These are phyloP conservation scores for Podaxis rugospora DNA, from an alignment of 768 basidiomycete species.

Conservation along the genomic window DNA sequence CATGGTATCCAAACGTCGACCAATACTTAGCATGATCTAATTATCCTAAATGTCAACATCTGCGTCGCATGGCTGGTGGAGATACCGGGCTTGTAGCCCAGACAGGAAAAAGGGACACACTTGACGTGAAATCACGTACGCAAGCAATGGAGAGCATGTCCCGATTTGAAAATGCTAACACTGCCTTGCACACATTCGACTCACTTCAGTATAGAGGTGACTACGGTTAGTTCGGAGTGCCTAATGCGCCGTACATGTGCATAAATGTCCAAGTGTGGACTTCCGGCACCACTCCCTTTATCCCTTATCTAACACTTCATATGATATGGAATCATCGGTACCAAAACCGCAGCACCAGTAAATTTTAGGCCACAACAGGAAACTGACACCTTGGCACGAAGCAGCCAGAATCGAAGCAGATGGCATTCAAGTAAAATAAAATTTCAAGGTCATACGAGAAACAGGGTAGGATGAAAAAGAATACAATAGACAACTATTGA, in stretches of 20 bases:
- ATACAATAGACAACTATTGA: not conserved
- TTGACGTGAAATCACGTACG: not conserved
- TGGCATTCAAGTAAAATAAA: not conserved
- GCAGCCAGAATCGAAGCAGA: not conserved
- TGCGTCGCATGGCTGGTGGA: not conserved
- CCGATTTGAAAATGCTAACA: too few relatives aligned
- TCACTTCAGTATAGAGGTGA: too few relatives aligned
- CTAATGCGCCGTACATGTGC: not conserved
- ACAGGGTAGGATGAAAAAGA: not conserved
- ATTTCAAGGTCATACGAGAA: not conserved
- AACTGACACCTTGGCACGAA: not conserved
- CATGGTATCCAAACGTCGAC: not conserved
- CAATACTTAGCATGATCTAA: not conserved
- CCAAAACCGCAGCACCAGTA: not conserved
- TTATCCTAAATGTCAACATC: not conserved
- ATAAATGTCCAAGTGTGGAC: not conserved
- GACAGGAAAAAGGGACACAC: too few relatives aligned
- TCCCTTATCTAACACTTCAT: not conserved
- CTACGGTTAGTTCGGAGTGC: not conserved
- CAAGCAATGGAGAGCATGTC: not conserved
- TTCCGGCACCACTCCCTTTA: not conserved
- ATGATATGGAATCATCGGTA: not conserved
- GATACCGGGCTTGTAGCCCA: not conserved
- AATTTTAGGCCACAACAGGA: not conserved
- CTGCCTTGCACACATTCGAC: too few relatives aligned